Percentiles rank a stretch among this genome's conserved stretches.
Conservation (phyloP, 768 basidiomycete species). For the Hericium alpestre region DNA sequence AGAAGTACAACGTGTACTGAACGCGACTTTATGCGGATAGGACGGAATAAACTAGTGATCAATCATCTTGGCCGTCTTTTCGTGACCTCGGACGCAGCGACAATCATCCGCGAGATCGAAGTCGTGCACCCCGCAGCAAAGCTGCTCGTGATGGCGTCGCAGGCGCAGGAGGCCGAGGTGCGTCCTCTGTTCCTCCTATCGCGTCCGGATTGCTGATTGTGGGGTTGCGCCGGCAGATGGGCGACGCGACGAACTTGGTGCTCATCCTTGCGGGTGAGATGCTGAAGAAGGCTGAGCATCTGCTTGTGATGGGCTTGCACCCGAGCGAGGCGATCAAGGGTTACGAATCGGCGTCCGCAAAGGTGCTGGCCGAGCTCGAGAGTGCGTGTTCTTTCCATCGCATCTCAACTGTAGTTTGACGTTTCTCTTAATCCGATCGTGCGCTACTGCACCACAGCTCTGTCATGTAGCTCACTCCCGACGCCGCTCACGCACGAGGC, state of each 20-base stretch:
- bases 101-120: slow-evolving; percentile 95
- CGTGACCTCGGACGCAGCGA: slow-evolving; percentile 97
- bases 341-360: slow-evolving; percentile 82
- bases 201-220: background rate
- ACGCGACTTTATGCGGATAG: slow-evolving; percentile 26
- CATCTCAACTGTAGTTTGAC: no score
- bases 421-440: no score
- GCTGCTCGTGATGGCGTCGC: slow-evolving; percentile 96
- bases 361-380: slow-evolving; percentile 81
- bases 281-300: slow-evolving; percentile 83
- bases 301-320: slow-evolving; percentile 93
- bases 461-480: slow-evolving; percentile 60
- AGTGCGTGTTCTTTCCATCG: slow-evolving; percentile 40
- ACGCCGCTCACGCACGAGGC: slow-evolving; percentile 57
- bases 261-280: slow-evolving; percentile 93
- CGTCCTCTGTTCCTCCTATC: slow-evolving; percentile 16
- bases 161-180: slow-evolving; percentile 92
- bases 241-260: slow-evolving; percentile 92
- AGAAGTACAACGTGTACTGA: background rate
- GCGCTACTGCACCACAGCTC: no score
- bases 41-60: slow-evolving; percentile 94
- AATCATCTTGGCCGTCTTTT: slow-evolving; percentile 94
- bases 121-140: slow-evolving; percentile 98
- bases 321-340: slow-evolving; percentile 93
- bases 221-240: slow-evolving; percentile 49